Percentiles rank a stretch among this genome's conserved stretches.
These are phyloP conservation scores for Anthracocystis walkeri DNA, from an alignment of 1,284 basidiomycete genomes.

Conservation along the genomic window DNA sequence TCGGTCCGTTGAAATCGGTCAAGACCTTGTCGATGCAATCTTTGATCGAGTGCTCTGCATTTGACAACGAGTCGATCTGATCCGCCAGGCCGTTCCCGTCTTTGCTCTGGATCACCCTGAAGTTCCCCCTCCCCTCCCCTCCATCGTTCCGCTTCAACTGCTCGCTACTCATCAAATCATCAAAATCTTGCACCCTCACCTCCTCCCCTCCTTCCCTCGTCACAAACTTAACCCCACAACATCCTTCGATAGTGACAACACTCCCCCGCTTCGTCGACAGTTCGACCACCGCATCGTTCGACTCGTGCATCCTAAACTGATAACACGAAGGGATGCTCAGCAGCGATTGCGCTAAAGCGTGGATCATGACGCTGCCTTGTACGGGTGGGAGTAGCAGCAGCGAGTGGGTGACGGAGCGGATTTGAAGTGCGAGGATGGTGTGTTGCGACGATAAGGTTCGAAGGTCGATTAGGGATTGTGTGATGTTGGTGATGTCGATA, in stretches of 20 bases:
- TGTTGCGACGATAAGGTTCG: constrained; percentile 8
- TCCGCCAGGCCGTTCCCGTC: background rate
- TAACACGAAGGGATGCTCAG: constrained; percentile 26
- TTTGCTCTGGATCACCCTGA: background rate
- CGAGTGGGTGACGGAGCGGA: constrained; percentile 23
- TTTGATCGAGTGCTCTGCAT: background rate
- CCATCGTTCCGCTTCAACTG: constrained; percentile 9
- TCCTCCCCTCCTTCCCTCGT: background rate
- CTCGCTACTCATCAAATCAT: constrained; percentile 38
- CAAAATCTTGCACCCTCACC: constrained; percentile 47
- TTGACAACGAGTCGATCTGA: background rate
- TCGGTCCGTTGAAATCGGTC: background rate
- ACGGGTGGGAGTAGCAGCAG: constrained; percentile 29
- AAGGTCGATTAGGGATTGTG: constrained; percentile 28
- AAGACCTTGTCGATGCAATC: constrained; percentile 5
- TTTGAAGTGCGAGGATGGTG: constrained; percentile 29
- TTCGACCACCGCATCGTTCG: constrained; percentile 10
- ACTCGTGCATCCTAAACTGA: constrained; percentile 50
- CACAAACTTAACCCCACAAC: constrained; percentile 14
- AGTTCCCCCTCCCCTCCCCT: constrained; percentile 4
- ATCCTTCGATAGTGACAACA: constrained; percentile 35
- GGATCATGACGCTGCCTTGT: constrained; percentile 48
- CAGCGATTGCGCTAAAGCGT: constrained; percentile 12
- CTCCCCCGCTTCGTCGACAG: constrained; percentile 31
- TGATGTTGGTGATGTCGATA: constrained; percentile 18